Base-by-base conservation (phyloP, 2,329 filamentous ascomycete species). In the Lecanosticta acicola region DNA sequence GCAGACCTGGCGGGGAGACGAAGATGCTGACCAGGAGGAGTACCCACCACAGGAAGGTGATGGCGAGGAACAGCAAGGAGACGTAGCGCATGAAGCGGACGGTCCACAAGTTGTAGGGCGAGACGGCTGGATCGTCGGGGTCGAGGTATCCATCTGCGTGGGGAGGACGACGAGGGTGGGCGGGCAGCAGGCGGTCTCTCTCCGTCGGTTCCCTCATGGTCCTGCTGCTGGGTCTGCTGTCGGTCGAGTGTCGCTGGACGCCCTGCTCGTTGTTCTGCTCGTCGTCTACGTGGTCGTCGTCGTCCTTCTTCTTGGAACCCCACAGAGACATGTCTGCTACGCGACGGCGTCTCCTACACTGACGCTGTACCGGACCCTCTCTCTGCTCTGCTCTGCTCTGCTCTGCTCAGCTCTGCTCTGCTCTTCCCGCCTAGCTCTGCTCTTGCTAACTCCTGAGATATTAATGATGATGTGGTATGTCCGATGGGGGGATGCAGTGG, bases 31-130 rank as follows among this genome's bases (percentile, higher is more conserved):
- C 81, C n/a, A 98, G 76, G 26, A 95, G 74, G 43, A 96, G 67
- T 8, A 87, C 77, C 91, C 93, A 97, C 91, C 91, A 97, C n/a
- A 88, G 60, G 60, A 94, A 88, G 45, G 82, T 86, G 57, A 90
- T 64, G 41, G 81, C 66, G 16, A 91, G 74, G 61, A 96, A 86
- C 32, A 87, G 59, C 45, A 94, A 74, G 3, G 88, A 91, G 50
- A 93, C 66, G 62, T 83, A 87, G 63, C 89, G 81, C 44, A 93
- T 74, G 38, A 85, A 79, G 14, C 93, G 84, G 40, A 98, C 85
- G 48, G 81, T 87, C 84, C 89, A 95, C 32, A 97, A 79, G 59
- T 98, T 98, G 71, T 96, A 96, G 0, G 93, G 93, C 2, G 88
- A 87, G 18, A 87, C 86, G 54, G 85, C 85, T 63, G 85, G 86